Conservation (phyloP, 2,329 filamentous ascomycete genomes). For the Trichoderma guizhouense region DNA sequence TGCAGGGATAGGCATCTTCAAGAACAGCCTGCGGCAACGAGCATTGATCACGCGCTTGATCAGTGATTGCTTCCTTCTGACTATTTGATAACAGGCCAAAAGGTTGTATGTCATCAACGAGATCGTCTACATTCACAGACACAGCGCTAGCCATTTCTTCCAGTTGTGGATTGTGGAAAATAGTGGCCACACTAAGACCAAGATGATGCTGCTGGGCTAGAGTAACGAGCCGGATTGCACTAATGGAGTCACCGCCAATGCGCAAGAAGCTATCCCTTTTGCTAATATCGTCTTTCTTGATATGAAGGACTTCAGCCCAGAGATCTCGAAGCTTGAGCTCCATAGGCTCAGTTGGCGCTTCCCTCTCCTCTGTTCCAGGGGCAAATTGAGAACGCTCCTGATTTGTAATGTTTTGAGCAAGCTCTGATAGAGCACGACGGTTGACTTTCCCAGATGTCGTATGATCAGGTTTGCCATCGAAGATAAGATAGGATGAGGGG, state of each 20-base stretch:
- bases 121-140: background rate
- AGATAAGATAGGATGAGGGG: slow-evolving; percentile 21
- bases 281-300: slow-evolving; percentile 1
- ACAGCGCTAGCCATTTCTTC: background rate
- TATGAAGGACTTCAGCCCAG: slow-evolving; percentile 9
- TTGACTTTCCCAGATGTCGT: slow-evolving; percentile 21
- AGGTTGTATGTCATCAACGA: background rate
- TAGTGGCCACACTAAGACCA: background rate
- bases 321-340: slow-evolving; percentile 8
- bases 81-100: background rate
- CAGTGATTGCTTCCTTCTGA: background rate
- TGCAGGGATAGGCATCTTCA: slow-evolving; percentile 23
- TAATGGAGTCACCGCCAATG: slow-evolving; percentile 18
- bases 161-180: background rate
- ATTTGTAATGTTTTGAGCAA: background rate
- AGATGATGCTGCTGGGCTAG: background rate
- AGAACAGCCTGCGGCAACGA: background rate
- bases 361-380: background rate
- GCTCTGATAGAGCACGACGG: background rate
- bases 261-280: slow-evolving; percentile 14
- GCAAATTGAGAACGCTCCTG: background rate
- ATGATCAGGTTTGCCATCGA: slow-evolving; percentile 19
- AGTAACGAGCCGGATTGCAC: slow-evolving; percentile 5
- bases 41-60: background rate
- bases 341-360: background rate